phyloP scores from a whole-genome alignment of 768 basidiomycete species.

The Clathrus columnatus region DNA sequence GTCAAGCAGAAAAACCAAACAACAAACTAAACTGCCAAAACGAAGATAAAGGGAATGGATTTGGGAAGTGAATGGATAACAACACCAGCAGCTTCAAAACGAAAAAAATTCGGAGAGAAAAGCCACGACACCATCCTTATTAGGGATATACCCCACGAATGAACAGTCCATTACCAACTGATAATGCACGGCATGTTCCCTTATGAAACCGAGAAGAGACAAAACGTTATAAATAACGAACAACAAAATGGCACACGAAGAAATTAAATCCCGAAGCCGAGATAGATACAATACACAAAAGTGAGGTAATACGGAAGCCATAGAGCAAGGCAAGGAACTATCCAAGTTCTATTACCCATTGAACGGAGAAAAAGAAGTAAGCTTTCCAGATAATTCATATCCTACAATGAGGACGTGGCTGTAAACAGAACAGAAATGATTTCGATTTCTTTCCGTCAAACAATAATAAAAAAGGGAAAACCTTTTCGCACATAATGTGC shows the following conservation, averaged over 20 bases:
- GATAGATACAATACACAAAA: not conserved
- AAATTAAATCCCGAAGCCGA: not conserved
- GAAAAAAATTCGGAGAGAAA: no score
- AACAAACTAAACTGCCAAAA: conserved; percentile 11
- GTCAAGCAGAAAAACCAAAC: conserved; percentile 1
- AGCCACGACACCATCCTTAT: not conserved
- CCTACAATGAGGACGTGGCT: no score
- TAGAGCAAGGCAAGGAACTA: not conserved
- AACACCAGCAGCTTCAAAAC: no score
- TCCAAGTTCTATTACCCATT: not conserved
- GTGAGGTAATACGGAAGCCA: not conserved
- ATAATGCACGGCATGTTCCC: not conserved
- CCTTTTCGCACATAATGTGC: no score
- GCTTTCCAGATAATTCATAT: not conserved
- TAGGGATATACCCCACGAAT: not conserved
- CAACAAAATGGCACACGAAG: not conserved
- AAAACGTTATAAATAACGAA: no score
- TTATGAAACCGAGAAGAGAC: not conserved
- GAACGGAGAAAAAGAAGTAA: not conserved
- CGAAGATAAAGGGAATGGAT: conserved; percentile 10
- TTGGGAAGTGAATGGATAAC: not conserved
- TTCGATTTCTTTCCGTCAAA: no score
- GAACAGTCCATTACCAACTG: not conserved
- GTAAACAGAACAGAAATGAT: no score
- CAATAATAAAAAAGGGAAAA: not conserved